Evolutionary conservation across 169 alveolate genomes (phyloP).

Genomic region (Cryptosporidium meleagridis): DNA sequence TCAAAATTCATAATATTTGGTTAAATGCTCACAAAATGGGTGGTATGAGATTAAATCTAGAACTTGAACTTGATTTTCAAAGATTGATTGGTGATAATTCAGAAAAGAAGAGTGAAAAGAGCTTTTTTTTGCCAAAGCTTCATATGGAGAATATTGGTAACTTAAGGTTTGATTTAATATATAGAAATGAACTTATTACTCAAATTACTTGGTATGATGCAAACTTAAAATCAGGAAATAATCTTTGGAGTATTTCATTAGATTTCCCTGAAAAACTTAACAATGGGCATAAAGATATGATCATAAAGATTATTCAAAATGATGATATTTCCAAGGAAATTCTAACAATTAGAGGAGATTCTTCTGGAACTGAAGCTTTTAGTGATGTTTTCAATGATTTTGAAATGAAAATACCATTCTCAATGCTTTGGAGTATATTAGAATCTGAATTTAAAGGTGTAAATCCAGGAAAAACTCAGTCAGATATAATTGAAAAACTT

Average conservation of each 20-base stretch:
- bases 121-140: conserved; percentile 6
- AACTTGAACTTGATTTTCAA: conserved; percentile 18
- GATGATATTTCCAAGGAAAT: conserved; percentile 1
- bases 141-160: conserved; percentile 65
- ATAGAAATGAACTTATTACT: not conserved
- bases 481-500: not conserved
- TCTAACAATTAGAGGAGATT: conserved; percentile 19
- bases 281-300: not conserved
- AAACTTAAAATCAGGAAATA: conserved; percentile 38
- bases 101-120: not conserved
- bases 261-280: conserved; percentile 32
- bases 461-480: not conserved
- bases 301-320: not conserved
- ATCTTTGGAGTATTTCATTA: conserved; percentile 21
- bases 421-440: not conserved
- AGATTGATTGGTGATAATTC: not conserved
- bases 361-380: conserved; percentile 44
- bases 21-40: not conserved
- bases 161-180: conserved; percentile 12
- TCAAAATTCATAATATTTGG: conserved; percentile 45
- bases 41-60: conserved; percentile 21
- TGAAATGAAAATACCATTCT: conserved; percentile 23
- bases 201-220: conserved; percentile 46
- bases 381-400: conserved; percentile 11
- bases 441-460: conserved; percentile 19